Evolutionary conservation across 2,329 filamentous ascomycete genomes (phyloP), one percentile per base, ranked within the genome.

Genomic region (Paracorniculantispora psalliotae): DNA sequence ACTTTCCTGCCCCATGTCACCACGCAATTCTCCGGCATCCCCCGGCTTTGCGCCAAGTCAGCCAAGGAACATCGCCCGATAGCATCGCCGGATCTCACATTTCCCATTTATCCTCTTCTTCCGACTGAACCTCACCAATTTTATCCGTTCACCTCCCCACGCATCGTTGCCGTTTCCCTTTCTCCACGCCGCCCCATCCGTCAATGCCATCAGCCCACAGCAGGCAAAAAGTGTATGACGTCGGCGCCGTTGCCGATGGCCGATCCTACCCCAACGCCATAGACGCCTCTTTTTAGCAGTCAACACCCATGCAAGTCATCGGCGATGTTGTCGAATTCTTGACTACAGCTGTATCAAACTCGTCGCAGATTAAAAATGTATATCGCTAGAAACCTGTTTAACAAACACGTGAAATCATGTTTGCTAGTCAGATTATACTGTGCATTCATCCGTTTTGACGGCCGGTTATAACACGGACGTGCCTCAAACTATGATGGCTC

Each of bases 181-280:
- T n/a, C n/a, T 12, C 30, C 30, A 12, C 30, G 30, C 30, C 30
- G 51, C 37, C 50, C 41, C 51, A 41, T 52, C 50, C 50, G 21
- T 2, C 51, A 23, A 51, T 15, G 30, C 30, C 30, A 33, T 15
- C 46, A 48, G 12, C 43, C 10, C 13, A 28, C 37, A 33, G 12
- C 30, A 6, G 6, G 12, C 51, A n/a, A 0, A 35, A 55, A 55
- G 41, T 47, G 52, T 55, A 55, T 55, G 52, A 55, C 52, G 52
- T 55, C 52, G 52, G 52, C 52, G 52, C 51, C 51, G 39, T 44
- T 54, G 25, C 13, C 39, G n/a, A 23, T 21, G 19, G 23, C 12
- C 43, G 21, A 33, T 33, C 37, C 37, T 9, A 12, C 33, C n/a
- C 19, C 52, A 37, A 46, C 21, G 7, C 23, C 13, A 35, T 12